phyloP scores from a whole-genome alignment of 352 stramenopile species.

The Globisporangium cystogenes region DNA sequence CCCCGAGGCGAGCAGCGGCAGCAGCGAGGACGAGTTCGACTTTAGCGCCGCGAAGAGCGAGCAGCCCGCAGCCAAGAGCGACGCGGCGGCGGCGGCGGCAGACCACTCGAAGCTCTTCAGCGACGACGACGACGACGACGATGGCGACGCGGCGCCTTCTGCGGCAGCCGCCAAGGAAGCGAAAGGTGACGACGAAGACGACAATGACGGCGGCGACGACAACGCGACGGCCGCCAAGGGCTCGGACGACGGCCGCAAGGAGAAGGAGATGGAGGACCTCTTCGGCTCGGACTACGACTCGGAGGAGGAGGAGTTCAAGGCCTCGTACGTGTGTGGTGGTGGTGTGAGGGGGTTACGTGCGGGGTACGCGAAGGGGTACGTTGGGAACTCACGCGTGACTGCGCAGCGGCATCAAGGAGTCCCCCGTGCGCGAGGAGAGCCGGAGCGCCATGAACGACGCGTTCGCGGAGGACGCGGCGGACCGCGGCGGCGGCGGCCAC shows the following conservation, averaged over 20 bases:
- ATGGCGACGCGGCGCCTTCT: conserved; percentile 9
- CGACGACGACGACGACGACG: conserved; percentile 61
- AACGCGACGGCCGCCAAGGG: conserved; percentile 1
- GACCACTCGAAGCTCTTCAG: conserved; percentile 60
- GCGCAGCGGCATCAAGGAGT: conserved; percentile 80
- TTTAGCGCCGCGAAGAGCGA: conserved; percentile 31
- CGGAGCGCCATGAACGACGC: conserved; percentile 29
- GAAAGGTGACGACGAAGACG: conserved; percentile 38
- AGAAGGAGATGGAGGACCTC: conserved; percentile 86
- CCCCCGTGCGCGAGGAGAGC: conserved; percentile 54
- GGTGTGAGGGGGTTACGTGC: neutral
- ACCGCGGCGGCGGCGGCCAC: conserved; percentile 21
- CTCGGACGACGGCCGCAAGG: conserved; percentile 34
- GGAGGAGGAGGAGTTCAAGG: conserved; percentile 87
- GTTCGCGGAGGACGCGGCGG: conserved; percentile 36
- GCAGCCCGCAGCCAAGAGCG: conserved; percentile 6
- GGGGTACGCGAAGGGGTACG: neutral
- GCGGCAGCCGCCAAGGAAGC: neutral
- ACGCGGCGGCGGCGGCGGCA: conserved; percentile 6
- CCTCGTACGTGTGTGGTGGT: conserved; percentile 38
- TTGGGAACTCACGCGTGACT: conserved; percentile 4
- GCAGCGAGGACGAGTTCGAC: conserved; percentile 79
- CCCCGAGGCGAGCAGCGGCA: conserved; percentile 54
- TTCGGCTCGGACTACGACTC: conserved; percentile 88
- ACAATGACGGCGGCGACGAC: conserved; percentile 21